phyloP scores from a whole-genome alignment of 2,329 filamentous ascomycete genomes.

The Aspergillus pseudotamarii region DNA sequence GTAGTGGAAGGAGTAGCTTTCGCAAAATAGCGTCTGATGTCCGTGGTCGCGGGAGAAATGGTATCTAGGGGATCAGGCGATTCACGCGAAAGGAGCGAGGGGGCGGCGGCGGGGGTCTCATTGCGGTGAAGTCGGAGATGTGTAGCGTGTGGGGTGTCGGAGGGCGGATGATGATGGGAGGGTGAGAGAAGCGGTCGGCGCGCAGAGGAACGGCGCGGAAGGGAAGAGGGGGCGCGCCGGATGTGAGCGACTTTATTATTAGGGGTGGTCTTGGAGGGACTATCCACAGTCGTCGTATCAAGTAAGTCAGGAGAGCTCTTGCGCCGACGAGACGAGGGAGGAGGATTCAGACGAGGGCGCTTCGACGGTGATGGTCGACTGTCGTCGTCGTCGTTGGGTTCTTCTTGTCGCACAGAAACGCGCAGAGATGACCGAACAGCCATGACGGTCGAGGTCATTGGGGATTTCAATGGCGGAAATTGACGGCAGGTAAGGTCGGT shows the following conservation, averaged over 20 bases:
- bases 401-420: conserved; percentile 36
- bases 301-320: conserved; percentile 38
- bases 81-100: conserved; percentile 26
- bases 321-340: conserved; percentile 23
- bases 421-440: conserved; percentile 37
- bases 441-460: conserved; percentile 30
- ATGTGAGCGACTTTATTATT: neutral
- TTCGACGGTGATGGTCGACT: conserved; percentile 26
- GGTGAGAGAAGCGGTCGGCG: conserved; percentile 19
- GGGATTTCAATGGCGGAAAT: conserved; percentile 8
- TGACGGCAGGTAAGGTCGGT: neutral
- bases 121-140: conserved; percentile 21
- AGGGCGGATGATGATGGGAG: conserved; percentile 15
- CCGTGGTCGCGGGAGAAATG: conserved; percentile 23
- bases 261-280: conserved; percentile 12
- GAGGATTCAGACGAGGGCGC: conserved; percentile 27
- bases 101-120: conserved; percentile 17
- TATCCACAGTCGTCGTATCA: conserved; percentile 29
- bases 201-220: conserved; percentile 20
- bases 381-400: conserved; percentile 17
- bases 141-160: conserved; percentile 20
- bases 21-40: neutral
- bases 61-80: conserved; percentile 32
- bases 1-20: neutral
- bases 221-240: conserved; percentile 2